These are phyloP conservation scores for Chlorella vulgaris DNA, from an alignment of 139 green algal species.

Conservation along the genomic window DNA sequence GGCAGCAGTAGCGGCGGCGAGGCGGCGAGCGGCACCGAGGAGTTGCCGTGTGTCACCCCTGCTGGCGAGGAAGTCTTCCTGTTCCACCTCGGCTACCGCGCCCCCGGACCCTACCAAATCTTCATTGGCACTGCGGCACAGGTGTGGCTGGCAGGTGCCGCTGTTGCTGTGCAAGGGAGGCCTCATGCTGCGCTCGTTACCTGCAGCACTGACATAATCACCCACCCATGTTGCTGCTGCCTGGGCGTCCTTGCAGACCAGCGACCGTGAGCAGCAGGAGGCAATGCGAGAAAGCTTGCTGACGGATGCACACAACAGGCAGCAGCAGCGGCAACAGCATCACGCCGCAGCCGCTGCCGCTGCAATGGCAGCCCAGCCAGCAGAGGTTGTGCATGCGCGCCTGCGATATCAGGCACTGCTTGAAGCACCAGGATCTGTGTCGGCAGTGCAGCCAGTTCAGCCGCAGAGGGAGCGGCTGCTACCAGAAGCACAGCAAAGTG, in stretches of 20 bases:
- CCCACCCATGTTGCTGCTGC: too few relatives aligned
- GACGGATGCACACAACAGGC: not conserved
- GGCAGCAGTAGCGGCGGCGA: not conserved
- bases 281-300: not conserved
- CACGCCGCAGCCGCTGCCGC: not conserved
- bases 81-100: constrained; percentile 13
- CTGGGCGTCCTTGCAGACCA: too few relatives aligned
- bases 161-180: too few relatives aligned
- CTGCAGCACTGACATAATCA: too few relatives aligned
- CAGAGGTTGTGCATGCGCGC: not conserved
- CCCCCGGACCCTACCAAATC: constrained; percentile 24
- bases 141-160: not conserved
- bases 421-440: not conserved
- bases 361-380: not conserved
- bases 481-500: too few relatives aligned
- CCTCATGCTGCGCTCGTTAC: too few relatives aligned
- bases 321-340: not conserved
- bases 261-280: constrained; percentile 26
- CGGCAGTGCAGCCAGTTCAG: not conserved
- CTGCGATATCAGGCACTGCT: constrained; percentile 26
- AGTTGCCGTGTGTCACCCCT: not conserved
- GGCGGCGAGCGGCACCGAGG: not conserved
- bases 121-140: constrained; percentile 15
- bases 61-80: constrained; percentile 33
- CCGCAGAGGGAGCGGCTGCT: too few relatives aligned